Evolutionary conservation across 345 rosid genomes (phyloP).

Genomic region (Rhizophora mangle): DNA sequence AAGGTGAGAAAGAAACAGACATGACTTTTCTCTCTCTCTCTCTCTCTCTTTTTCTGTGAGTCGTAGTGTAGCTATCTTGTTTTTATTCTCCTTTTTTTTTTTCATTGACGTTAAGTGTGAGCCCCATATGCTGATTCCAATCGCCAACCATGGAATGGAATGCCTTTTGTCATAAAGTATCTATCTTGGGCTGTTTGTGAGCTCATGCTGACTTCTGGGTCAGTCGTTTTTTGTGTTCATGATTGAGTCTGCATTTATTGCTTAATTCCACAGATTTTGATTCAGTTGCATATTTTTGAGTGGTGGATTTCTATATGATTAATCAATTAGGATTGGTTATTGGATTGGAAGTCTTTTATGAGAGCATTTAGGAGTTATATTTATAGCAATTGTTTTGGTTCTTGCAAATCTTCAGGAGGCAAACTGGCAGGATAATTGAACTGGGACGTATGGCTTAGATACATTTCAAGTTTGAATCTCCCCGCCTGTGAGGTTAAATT

Average conservation of each 20-base stretch:
- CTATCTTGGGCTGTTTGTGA: background rate
- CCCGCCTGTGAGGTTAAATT: too few species aligned
- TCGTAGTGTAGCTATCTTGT: background rate
- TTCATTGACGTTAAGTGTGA: background rate
- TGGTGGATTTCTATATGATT: too few species aligned
- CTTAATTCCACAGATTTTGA: too few species aligned
- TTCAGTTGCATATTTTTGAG: too few species aligned
- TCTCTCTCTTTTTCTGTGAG: background rate
- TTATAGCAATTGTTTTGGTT: slow-evolving; percentile 25
- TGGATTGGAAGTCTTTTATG: background rate
- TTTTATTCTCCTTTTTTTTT: background rate
- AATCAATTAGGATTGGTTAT: background rate
- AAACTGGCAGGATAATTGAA: background rate
- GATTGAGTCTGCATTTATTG: background rate
- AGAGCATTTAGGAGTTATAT: slow-evolving; percentile 22
- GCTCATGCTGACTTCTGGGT: background rate
- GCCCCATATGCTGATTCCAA: background rate
- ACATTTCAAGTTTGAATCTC: too few species aligned
- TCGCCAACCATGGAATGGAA: background rate
- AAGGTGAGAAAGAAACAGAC: too few species aligned
- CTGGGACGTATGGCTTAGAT: too few species aligned
- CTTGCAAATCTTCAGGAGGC: slow-evolving; percentile 41
- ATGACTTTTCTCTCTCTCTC: too few species aligned
- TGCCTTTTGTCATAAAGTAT: background rate
- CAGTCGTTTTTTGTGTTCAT: background rate